Evolutionary conservation across 139 green algal species (phyloP).

Genomic region (Eudorina sp.): DNA sequence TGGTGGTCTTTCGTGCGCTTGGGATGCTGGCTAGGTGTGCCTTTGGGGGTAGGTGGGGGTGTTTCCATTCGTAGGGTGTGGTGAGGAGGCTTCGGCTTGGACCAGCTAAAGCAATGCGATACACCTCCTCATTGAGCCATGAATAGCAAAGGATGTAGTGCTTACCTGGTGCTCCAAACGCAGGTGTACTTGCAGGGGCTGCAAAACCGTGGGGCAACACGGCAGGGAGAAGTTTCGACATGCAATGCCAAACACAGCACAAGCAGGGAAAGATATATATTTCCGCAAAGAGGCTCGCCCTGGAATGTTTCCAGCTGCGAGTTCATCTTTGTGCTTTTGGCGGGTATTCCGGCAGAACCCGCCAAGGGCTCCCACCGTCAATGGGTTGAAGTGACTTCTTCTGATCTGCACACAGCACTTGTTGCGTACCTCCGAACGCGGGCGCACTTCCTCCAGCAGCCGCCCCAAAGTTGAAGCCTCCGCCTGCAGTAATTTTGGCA

Average conservation of each 20-base stretch:
- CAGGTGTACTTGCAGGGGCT: background rate
- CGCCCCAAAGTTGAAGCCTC: constrained; percentile 35
- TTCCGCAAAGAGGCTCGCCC: too few relatives aligned
- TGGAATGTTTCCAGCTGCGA: too few relatives aligned
- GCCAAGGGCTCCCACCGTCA: too few relatives aligned
- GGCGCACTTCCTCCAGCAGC: constrained; percentile 13
- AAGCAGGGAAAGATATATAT: background rate
- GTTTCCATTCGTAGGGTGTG: too few relatives aligned
- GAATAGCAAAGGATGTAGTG: too few relatives aligned
- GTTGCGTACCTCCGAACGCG: constrained; percentile 13
- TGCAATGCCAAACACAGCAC: background rate
- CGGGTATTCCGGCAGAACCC: background rate
- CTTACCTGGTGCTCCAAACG: constrained; percentile 32
- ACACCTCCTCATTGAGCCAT: too few relatives aligned
- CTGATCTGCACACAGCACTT: background rate
- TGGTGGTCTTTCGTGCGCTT: too few relatives aligned
- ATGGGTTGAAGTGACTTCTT: too few relatives aligned
- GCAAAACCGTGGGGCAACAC: background rate
- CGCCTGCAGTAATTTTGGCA: background rate
- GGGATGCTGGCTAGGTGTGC: too few relatives aligned
- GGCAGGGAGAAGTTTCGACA: background rate
- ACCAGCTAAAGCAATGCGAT: too few relatives aligned
- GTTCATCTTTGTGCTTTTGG: background rate
- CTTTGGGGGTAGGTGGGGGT: too few relatives aligned
- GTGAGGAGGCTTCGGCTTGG: too few relatives aligned